Evolutionary conservation across 176 grass and related monocot species (phyloP).

Genomic region (Cenchrus fungigraminus): DNA sequence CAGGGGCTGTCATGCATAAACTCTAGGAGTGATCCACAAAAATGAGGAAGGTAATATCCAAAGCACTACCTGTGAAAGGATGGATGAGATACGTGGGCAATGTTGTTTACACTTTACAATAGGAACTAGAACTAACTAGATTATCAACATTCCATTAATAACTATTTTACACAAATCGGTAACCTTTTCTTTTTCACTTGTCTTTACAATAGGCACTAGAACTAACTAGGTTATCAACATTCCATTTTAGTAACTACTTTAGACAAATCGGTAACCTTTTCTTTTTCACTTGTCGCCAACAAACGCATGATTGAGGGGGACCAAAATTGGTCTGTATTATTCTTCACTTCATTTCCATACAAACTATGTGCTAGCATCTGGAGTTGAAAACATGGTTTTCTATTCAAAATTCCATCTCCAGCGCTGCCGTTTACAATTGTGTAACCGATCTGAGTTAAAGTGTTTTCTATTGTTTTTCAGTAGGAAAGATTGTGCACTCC

Average conservation of each 20-base stretch:
- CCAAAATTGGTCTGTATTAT: no score
- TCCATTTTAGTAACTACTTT: background rate
- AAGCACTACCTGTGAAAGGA: conserved; percentile 27
- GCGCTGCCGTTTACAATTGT: background rate
- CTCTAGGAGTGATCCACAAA: background rate
- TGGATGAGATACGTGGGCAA: conserved; percentile 29
- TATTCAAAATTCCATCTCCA: background rate
- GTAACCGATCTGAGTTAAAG: background rate
- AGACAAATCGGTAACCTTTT: background rate
- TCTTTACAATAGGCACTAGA: background rate
- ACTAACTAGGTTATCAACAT: background rate
- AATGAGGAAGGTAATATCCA: background rate
- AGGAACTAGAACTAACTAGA: no score
- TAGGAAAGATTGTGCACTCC: background rate
- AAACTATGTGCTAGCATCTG: background rate
- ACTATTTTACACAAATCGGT: no score
- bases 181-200: no score
- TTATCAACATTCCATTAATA: no score
- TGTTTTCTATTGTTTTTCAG: background rate
- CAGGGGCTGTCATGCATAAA: conserved; percentile 91
- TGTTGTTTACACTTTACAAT: background rate
- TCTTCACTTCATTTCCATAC: background rate
- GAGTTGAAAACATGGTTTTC: background rate
- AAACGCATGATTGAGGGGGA: background rate
- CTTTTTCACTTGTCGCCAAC: background rate